These are phyloP conservation scores for Pulveroboletus sp. DNA, from an alignment of 768 basidiomycete species.

Conservation along the genomic window DNA sequence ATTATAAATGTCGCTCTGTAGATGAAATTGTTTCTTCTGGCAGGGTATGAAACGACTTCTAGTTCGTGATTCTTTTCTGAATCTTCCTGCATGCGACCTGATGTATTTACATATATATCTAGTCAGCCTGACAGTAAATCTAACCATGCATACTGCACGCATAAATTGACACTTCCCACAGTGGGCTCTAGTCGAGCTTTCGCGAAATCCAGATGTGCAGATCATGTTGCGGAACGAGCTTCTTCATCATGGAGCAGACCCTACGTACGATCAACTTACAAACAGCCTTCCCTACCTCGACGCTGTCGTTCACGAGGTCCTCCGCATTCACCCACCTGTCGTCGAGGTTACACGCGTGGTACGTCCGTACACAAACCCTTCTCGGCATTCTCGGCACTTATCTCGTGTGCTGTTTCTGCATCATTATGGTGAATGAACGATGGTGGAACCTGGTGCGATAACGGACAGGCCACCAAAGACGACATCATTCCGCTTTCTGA, in stretches of 20 bases:
- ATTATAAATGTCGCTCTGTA: slow-evolving; percentile 1
- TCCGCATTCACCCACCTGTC: slow-evolving; percentile 20
- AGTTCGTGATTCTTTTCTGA: neutral
- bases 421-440: neutral
- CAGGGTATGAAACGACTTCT: slow-evolving; percentile 16
- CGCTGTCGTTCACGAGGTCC: slow-evolving; percentile 41
- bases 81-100: no score
- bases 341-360: neutral
- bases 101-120: neutral
- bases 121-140: slow-evolving; percentile 16
- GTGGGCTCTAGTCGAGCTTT: slow-evolving; percentile 44
- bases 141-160: neutral
- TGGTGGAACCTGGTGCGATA: neutral
- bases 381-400: slow-evolving; percentile 21
- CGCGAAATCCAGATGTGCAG: slow-evolving; percentile 16
- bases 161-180: slow-evolving; percentile 5
- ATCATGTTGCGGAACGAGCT: slow-evolving; percentile 46
- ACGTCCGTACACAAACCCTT: neutral
- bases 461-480: slow-evolving; percentile 41
- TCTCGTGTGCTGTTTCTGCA: neutral
- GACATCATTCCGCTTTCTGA: slow-evolving; percentile 37
- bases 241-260: slow-evolving; percentile 38
- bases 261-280: slow-evolving; percentile 49
- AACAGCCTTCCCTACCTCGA: slow-evolving; percentile 50
- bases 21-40: slow-evolving; percentile 13